Evolutionary conservation across 2,329 filamentous ascomycete species (phyloP).

Genomic region (Orbilia quercus): DNA sequence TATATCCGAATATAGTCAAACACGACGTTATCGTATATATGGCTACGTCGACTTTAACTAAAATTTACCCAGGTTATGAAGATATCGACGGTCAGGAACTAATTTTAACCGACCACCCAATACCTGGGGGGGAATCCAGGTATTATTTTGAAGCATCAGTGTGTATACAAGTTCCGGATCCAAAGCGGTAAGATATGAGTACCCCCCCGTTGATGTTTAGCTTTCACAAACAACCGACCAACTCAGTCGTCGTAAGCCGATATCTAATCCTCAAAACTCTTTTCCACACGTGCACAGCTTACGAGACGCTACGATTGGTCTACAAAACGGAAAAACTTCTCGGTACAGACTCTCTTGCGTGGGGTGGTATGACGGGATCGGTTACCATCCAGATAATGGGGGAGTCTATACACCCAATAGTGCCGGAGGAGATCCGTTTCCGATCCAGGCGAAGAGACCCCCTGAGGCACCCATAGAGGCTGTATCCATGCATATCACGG

Average conservation of each 20-base stretch:
- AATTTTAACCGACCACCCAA: constrained; percentile 5
- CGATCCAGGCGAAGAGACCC: no score
- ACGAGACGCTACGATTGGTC: constrained; percentile 2
- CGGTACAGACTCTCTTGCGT: neutral
- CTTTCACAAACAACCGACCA: no score
- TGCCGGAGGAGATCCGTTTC: no score
- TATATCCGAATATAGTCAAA: neutral
- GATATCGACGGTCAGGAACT: neutral
- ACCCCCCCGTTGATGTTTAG: no score
- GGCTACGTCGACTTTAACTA: neutral
- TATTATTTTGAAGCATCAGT: constrained; percentile 9
- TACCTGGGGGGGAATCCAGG: neutral
- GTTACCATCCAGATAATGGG: constrained; percentile 4
- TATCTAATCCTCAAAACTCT: no score
- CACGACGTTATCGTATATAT: no score
- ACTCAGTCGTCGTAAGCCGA: no score
- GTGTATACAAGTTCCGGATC: neutral
- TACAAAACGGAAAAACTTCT: neutral
- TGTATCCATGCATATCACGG: no score
- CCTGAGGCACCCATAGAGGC: no score
- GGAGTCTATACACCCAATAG: constrained; percentile 1
- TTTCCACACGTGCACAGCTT: neutral
- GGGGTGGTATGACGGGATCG: constrained; percentile 4
- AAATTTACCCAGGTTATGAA: neutral
- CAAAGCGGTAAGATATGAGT: neutral